Conservation (phyloP, 768 basidiomycete genomes). For the Pleurotus tuber-regium region DNA sequence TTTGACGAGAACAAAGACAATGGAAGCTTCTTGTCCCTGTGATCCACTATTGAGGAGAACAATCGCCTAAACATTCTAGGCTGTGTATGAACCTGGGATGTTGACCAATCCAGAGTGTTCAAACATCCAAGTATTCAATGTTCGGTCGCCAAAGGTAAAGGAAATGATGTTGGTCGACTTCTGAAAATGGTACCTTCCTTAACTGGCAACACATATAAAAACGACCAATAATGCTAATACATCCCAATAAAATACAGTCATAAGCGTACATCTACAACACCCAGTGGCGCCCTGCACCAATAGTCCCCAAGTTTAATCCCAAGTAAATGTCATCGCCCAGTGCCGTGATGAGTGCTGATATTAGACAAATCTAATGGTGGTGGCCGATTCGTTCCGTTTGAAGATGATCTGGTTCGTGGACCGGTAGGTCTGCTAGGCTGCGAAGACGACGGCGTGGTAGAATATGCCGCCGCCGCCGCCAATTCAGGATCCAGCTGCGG, state of each 20-base stretch:
- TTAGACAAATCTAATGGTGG: constrained; percentile 25
- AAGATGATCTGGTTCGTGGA: constrained; percentile 28
- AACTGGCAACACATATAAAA: neutral
- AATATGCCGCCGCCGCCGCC: constrained; percentile 15
- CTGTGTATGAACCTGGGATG: no score
- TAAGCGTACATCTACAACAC: constrained; percentile 5
- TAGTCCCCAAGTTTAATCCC: no score
- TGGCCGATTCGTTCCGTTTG: constrained; percentile 23
- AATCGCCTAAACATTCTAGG: no score
- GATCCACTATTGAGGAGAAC: no score
- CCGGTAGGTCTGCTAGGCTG: constrained; percentile 31
- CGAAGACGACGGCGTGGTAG: constrained; percentile 17
- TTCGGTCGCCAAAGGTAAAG: no score
- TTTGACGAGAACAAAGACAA: no score
- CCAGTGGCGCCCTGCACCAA: constrained; percentile 10
- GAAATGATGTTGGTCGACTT: no score
- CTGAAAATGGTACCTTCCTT: no score
- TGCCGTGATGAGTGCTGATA: constrained; percentile 19
- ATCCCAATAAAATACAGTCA: neutral
- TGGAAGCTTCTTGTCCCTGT: no score
- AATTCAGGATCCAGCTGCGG: constrained; percentile 13
- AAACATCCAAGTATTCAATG: no score
- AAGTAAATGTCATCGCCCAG: no score
- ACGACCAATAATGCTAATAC: neutral
- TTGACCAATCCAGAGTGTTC: no score